A percentile compares a stretch with the other conserved stretches of the same genome.
Evolutionary conservation across 108 stramenopile species (phyloP).

Genomic region (Skeletonema tropicum): DNA sequence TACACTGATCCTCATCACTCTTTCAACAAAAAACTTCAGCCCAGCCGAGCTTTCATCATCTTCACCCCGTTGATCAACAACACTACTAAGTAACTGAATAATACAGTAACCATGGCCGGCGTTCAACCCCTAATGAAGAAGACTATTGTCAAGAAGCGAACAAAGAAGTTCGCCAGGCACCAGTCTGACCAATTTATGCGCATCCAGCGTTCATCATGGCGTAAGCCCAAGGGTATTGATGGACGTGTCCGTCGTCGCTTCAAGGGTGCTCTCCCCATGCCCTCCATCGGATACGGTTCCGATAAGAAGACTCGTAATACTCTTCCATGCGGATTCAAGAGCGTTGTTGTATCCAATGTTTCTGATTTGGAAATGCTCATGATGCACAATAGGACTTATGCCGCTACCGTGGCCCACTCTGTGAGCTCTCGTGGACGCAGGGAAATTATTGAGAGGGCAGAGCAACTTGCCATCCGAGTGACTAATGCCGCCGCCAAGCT

Average conservation of each 20-base stretch:
- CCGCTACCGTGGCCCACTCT: conserved; percentile 96
- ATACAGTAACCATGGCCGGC: conserved; percentile 81
- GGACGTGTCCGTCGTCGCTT: conserved; percentile 99
- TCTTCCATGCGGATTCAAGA: conserved; percentile 98
- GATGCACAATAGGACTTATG: conserved; percentile 99
- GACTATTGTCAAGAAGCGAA: conserved; percentile 99
- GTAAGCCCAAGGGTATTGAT: conserved; percentile 99
- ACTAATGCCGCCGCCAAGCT: conserved; percentile 92
- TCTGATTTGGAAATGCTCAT: conserved; percentile 98
- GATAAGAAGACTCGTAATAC: conserved; percentile 98
- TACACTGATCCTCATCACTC: not conserved
- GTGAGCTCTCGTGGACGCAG: conserved; percentile 93
- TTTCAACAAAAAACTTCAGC: too few relatives aligned
- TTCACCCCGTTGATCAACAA: conserved; percentile 5
- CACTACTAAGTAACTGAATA: not conserved
- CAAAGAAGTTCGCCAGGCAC: conserved; percentile 99
- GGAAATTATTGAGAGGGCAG: conserved; percentile 96
- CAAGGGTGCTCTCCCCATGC: conserved; percentile 99
- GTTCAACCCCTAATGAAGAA: conserved; percentile 92
- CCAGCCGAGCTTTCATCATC: not conserved
- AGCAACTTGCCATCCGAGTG: conserved; percentile 95
- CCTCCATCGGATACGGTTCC: conserved; percentile 98
- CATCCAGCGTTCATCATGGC: conserved; percentile 95
- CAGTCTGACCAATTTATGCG: conserved; percentile 97
- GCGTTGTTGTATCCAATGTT: conserved; percentile 96